phyloP scores from a whole-genome alignment of 129 eudicot genomes.

The Dittrichia graveolens region DNA sequence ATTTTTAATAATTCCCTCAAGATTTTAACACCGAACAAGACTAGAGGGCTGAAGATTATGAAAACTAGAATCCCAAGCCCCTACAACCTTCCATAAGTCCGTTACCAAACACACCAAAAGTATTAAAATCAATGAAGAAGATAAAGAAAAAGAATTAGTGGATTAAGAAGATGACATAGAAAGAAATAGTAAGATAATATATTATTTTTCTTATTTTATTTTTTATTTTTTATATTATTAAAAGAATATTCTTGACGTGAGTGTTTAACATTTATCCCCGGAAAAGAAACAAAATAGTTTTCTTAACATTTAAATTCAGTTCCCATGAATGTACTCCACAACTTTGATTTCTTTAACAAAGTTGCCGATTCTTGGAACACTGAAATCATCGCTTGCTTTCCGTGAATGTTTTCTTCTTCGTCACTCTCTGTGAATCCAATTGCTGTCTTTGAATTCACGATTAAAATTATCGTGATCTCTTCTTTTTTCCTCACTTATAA shows the following conservation, averaged over 20 bases:
- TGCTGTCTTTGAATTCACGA: not conserved
- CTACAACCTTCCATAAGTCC: too few species aligned
- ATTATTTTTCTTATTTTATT: not conserved
- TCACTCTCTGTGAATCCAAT: constrained; percentile 23
- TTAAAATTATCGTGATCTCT: not conserved
- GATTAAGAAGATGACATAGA: too few species aligned
- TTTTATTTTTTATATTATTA: not conserved
- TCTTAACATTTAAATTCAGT: not conserved
- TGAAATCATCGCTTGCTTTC: constrained; percentile 8
- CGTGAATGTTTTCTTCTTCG: not conserved
- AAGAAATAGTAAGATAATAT: too few species aligned
- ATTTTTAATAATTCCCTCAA: too few species aligned
- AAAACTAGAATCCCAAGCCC: too few species aligned
- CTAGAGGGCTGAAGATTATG: too few species aligned
- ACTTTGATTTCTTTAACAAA: not conserved
- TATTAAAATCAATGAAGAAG: too few species aligned
- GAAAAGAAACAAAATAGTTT: not conserved
- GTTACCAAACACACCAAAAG: too few species aligned
- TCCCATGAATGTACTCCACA: constrained; percentile 22
- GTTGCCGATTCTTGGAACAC: constrained; percentile 10
- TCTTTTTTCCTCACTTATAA: not conserved
- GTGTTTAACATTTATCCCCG: not conserved
- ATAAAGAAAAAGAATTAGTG: too few species aligned
- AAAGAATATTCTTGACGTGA: constrained; percentile 17
- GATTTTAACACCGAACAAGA: too few species aligned